Percentiles rank a stretch among this genome's conserved stretches.
Conservation (phyloP, 2,329 filamentous ascomycete species). For the Penicillium sp. region DNA sequence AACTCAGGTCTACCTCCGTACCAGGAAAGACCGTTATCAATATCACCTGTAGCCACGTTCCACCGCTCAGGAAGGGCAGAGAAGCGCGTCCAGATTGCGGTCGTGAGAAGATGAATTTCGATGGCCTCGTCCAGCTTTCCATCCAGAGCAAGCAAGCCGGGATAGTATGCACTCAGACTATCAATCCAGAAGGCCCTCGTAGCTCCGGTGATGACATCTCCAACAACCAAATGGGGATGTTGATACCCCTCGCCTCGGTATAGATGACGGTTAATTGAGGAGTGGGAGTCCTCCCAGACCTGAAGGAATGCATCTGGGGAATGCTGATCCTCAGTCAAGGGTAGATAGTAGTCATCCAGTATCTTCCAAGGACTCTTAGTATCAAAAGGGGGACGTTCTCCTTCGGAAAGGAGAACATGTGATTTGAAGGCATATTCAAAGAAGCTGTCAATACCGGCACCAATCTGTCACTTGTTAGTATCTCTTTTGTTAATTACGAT, state of each 20-base stretch:
- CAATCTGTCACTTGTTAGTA: conserved; percentile 58
- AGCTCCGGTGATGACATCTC: conserved; percentile 83
- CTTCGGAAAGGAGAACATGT: conserved; percentile 82
- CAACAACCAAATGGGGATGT: conserved; percentile 91
- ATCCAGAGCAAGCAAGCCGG: conserved; percentile 79
- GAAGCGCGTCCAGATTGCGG: conserved; percentile 92
- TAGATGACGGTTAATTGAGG: conserved; percentile 86
- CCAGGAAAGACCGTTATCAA: conserved; percentile 87
- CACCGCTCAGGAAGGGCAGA: conserved; percentile 92
- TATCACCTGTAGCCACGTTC: conserved; percentile 79
- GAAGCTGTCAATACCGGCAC: conserved; percentile 95
- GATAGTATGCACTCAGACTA: conserved; percentile 92
- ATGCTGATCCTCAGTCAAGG: conserved; percentile 65
- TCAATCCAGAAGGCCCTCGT: conserved; percentile 93
- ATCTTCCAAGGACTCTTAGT: conserved; percentile 44
- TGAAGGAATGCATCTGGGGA: conserved; percentile 76
- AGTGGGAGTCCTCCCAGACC: conserved; percentile 82
- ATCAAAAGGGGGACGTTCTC: conserved; percentile 45
- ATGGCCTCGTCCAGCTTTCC: conserved; percentile 90
- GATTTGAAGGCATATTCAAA: conserved; percentile 98
- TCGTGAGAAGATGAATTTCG: conserved; percentile 84
- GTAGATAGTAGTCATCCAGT: conserved; percentile 66
- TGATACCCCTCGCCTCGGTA: conserved; percentile 73
- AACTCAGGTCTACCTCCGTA: conserved; percentile 96
- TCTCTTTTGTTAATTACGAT: not conserved